Evolutionary conservation across 441 rosid genomes (phyloP), one percentile per base, ranked within the genome.

Genomic region (Pelargonium australe): DNA sequence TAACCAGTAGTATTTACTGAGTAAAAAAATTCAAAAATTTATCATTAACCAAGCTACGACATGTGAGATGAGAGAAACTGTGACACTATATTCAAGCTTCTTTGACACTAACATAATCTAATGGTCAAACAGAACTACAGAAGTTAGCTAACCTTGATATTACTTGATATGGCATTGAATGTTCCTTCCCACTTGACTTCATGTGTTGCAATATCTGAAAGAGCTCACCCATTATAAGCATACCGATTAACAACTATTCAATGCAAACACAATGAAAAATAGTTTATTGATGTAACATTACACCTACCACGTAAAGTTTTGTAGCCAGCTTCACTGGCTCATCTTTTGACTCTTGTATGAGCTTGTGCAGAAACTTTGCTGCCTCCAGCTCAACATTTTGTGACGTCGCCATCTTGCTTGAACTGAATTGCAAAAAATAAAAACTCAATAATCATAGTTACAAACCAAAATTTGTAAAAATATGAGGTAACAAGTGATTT

Each of bases 151-250:
- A 92, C 99, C 98, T 92, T 8, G 98, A 95, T 81, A 95, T 95
- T 69, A 95, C 99, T 88, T 95, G 99, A 79, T 89, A 92, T 0
- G 98, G 99, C 98, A 92, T 92, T 7, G 99, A 90, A 77, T 92
- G 88, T 55, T 95, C 99, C 83, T 95, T 95, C 79, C 99, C 98
- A 49, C 98, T 95, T 47, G 95, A 72, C 80, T 85, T 92, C 99
- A 95, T 90, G 80, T 95, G 98, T 81, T 92, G 97, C 83, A 95
- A 74, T 80, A 95, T 95, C 99, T 95, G 78, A 60, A 37, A 84
- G 64, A 31, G 73, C 40, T 66, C 72, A 57, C 17, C n/a, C 44
- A 70, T 57, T 65, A 74, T 19, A 77, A 70, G 66, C 1, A 20
- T 63, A 66, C 53, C 51, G 61, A 65, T 57, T 8, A 28, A 44